phyloP scores from a whole-genome alignment of 768 basidiomycete species.

The Agaricus blazei region DNA sequence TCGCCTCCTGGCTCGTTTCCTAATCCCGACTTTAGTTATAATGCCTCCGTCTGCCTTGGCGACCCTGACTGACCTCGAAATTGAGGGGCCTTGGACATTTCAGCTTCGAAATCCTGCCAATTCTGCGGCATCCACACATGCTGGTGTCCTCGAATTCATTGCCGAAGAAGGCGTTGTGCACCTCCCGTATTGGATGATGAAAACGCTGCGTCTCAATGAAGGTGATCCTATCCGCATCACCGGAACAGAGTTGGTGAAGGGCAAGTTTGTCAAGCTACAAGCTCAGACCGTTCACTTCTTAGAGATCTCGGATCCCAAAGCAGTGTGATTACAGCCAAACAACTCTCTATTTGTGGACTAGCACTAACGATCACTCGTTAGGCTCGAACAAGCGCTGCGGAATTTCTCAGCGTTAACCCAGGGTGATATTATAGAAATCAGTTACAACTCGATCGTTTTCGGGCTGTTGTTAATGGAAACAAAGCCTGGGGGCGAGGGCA shows the following conservation, averaged over 20 bases:
- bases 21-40: conserved; percentile 57
- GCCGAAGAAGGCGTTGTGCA: conserved; percentile 95
- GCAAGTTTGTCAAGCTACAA: conserved; percentile 95
- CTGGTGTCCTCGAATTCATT: conserved; percentile 98
- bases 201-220: conserved; percentile 85
- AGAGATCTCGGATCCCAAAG: conserved; percentile 96
- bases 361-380: conserved; percentile 23
- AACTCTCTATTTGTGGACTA: neutral
- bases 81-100: conserved; percentile 95
- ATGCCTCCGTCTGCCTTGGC: conserved; percentile 97
- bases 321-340: conserved; percentile 63
- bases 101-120: conserved; percentile 89
- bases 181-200: conserved; percentile 99
- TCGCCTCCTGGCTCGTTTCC: conserved; percentile 6
- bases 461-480: conserved; percentile 95
- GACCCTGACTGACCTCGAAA: conserved; percentile 78
- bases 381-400: conserved; percentile 90
- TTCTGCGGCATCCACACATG: conserved; percentile 82
- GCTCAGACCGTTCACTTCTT: conserved; percentile 94
- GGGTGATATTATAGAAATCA: conserved; percentile 97
- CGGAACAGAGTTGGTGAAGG: conserved; percentile 83
- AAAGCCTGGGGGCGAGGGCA: conserved; percentile 80
- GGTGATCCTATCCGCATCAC: conserved; percentile 94
- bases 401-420: conserved; percentile 91
- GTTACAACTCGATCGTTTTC: conserved; percentile 94